A percentile compares a stretch with the other conserved stretches of the same genome.
Conservation (phyloP, 768 basidiomycete genomes). For the Kwoniella mangroviensis region DNA sequence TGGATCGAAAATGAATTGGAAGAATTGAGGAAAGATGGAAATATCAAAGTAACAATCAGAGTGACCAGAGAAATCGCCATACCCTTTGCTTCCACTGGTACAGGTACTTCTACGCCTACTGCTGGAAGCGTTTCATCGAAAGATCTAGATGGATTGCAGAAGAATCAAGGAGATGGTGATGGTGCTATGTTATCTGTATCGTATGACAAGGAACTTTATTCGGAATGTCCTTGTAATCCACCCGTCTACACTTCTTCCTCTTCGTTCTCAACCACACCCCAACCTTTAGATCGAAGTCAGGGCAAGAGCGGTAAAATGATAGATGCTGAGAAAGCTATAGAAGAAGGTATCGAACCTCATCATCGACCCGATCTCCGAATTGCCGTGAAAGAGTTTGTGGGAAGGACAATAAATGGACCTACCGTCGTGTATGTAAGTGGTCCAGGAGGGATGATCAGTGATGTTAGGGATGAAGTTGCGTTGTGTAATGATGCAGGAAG, state of each 20-base stretch:
- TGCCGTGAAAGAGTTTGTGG: conserved; percentile 29
- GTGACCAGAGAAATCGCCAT: conserved; percentile 28
- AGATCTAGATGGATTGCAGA: background rate
- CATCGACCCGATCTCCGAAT: conserved; percentile 27
- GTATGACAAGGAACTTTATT: background rate
- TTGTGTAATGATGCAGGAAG: conserved; percentile 24
- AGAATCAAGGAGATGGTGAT: background rate
- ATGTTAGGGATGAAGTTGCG: conserved; percentile 32
- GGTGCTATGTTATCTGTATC: background rate
- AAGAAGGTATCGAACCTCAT: conserved; percentile 13
- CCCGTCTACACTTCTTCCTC: conserved; percentile 9
- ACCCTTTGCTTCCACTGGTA: background rate
- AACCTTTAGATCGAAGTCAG: background rate
- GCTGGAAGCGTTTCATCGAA: conserved; percentile 7
- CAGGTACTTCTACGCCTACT: background rate
- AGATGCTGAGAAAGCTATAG: conserved; percentile 23
- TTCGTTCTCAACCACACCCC: background rate
- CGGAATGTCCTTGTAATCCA: conserved; percentile 14
- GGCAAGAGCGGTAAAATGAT: background rate
- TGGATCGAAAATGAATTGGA: conserved; percentile 38
- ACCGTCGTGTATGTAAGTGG: conserved; percentile 33
- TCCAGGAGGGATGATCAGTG: conserved; percentile 32
- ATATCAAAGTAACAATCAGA: conserved; percentile 27
- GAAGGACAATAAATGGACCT: conserved; percentile 19
- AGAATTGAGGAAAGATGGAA: conserved; percentile 20